A percentile compares a stretch with the other conserved stretches of the same genome.
phyloP scores from a whole-genome alignment of 139 green algal genomes.

The Gonium pectorale region DNA sequence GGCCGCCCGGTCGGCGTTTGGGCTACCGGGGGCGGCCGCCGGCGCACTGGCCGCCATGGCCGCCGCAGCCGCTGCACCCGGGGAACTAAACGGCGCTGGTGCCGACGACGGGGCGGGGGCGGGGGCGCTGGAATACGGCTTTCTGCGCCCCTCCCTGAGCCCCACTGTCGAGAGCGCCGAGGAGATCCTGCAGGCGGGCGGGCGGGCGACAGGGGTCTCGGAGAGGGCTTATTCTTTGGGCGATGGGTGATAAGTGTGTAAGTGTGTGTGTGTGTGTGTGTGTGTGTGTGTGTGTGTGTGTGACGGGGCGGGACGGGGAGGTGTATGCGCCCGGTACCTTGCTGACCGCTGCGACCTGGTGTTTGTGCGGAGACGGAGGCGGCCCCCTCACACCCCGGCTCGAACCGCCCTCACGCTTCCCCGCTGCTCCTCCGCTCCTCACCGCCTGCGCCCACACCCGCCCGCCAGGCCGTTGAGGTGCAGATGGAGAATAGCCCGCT shows the following conservation, averaged over 20 bases:
- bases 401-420: not conserved
- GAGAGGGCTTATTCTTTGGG: not conserved
- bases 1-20: too few relatives aligned
- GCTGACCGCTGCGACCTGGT: too few relatives aligned
- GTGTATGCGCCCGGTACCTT: not conserved
- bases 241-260: not conserved
- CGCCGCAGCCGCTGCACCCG: not conserved
- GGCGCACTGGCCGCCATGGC: not conserved
- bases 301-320: too few relatives aligned
- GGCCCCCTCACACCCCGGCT: not conserved
- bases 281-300: not conserved
- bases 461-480: slow-evolving; percentile 9
- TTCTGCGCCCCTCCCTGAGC: not conserved
- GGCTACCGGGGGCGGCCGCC: not conserved
- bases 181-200: slow-evolving; percentile 28
- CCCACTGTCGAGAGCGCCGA: slow-evolving; percentile 28
- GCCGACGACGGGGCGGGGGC: not conserved
- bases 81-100: not conserved
- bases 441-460: too few relatives aligned
- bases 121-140: not conserved
- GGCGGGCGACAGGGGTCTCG: too few relatives aligned
- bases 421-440: not conserved
- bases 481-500: slow-evolving; percentile 38
- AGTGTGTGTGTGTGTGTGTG: not conserved
- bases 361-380: not conserved